Evolutionary conservation across 2,329 filamentous ascomycete species (phyloP), one percentile per base, ranked within the genome.

Genomic region (Teratosphaeria destructans): DNA sequence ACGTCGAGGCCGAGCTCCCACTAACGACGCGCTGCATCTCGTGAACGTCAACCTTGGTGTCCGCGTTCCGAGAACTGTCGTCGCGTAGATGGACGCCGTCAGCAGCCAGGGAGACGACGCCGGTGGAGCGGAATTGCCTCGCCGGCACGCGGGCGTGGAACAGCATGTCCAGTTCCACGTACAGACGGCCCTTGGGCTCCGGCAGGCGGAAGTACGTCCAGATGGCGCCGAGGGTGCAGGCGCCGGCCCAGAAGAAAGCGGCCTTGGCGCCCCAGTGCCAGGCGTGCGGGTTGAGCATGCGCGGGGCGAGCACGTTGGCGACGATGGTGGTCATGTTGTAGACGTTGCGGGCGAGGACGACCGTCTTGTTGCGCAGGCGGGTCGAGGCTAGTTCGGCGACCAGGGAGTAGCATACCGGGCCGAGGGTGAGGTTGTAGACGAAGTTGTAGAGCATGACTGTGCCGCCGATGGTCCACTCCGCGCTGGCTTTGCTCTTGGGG

Each of bases 81-180:
- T 23, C 19, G n/a, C 5, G 19, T 49, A 12, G 10, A 23, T 23
- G n/a, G 5, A 49, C 2, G 19, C 19, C n/a, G n/a, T 23, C 8
- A 3, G 43, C 43, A 23, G 16, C 43, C 6, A 49, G 43, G 16
- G 43, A 49, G 43, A 49, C 55, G n/a, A 37, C 52, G 11, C n/a
- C 32, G 8, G 59, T 57, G 11, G 43, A 37, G 54, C 61, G 63
- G 60, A 71, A 80, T 60, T 76, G 75, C 61, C 77, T 71, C 1
- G 79, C 76, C 26, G 74, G 68, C 10, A 78, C 68, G 10, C 68
- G 65, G 27, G 73, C 68, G 63, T 81, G 78, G 64, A 85, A 85
- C 61, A 85, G 69, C 11, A 79, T 70, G 57, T 84, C 82, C 1
- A 85, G 74, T 70, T 85, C 82, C 43, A 77, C 80, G 57, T 81